These are phyloP conservation scores for Colletotrichum gigasporum DNA, from an alignment of 2,329 filamentous ascomycete species.

Conservation along the genomic window DNA sequence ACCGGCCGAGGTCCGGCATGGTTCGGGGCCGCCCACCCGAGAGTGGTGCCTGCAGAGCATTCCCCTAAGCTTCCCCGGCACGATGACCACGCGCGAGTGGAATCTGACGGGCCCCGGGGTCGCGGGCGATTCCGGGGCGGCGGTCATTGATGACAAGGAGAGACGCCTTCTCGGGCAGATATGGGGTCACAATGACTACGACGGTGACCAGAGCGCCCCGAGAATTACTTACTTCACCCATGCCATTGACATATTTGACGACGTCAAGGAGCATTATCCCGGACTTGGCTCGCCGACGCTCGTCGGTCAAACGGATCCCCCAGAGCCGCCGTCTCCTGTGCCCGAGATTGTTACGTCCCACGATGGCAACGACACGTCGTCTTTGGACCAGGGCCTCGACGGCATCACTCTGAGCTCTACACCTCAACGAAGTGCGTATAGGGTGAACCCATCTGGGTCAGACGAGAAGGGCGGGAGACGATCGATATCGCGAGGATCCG, in stretches of 20 bases:
- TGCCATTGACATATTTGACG: neutral
- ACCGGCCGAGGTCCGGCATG: neutral
- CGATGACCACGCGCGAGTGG: neutral
- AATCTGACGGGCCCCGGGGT: neutral
- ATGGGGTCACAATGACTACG: constrained; percentile 5
- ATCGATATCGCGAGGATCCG: no score
- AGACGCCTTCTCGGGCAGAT: neutral
- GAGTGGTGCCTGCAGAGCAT: constrained; percentile 4
- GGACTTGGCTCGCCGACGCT: no score
- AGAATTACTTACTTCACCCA: neutral
- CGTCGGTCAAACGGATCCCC: no score
- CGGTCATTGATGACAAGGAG: neutral
- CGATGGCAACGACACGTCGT: no score
- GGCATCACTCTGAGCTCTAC: no score
- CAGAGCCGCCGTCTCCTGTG: no score
- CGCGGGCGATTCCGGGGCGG: constrained; percentile 2
- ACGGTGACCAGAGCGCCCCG: neutral
- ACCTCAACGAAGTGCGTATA: no score
- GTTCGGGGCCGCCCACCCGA: neutral
- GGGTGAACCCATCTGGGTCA: no score
- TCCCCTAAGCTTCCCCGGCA: neutral
- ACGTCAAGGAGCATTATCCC: no score
- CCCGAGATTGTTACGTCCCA: no score
- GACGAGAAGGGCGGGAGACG: no score
- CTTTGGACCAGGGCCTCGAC: no score